Conservation (phyloP, 192 early-diverging fungal species). For the Mortierella claussenii region DNA sequence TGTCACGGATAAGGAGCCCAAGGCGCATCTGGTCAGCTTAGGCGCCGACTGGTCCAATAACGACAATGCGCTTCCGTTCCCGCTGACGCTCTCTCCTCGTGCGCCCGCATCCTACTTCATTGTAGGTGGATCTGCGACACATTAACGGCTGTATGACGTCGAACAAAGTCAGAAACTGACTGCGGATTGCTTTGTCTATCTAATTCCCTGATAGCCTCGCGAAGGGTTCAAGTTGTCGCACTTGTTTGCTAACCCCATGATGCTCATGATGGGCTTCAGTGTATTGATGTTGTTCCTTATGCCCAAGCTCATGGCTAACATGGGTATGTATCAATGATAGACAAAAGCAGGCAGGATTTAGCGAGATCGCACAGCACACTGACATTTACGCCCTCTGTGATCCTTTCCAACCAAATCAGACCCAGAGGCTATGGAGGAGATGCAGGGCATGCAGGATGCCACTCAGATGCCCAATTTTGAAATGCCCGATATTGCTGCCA, state of each 20-base stretch:
- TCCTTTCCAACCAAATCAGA: conserved; percentile 31
- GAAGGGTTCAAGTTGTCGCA: conserved; percentile 64
- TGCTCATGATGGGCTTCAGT: conserved; percentile 69
- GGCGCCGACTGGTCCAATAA: conserved; percentile 62
- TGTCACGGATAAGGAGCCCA: conserved; percentile 49
- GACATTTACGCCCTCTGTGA: neutral
- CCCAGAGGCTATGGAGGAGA: conserved; percentile 58
- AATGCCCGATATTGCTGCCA: conserved; percentile 57
- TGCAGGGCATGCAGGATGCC: conserved; percentile 56
- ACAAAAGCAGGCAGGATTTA: no score
- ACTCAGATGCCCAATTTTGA: conserved; percentile 60
- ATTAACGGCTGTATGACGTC: no score
- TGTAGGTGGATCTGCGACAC: conserved; percentile 51
- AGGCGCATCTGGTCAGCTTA: conserved; percentile 45
- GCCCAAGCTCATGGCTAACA: conserved; percentile 66
- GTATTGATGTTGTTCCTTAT: conserved; percentile 62
- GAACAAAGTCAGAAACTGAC: no score
- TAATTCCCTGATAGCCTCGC: conserved; percentile 53
- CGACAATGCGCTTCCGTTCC: conserved; percentile 56
- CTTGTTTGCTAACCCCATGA: conserved; percentile 68
- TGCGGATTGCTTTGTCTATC: neutral
- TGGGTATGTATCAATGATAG: conserved; percentile 51
- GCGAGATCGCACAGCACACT: neutral
- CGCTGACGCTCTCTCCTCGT: conserved; percentile 57
- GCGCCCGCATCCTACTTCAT: conserved; percentile 59